These are phyloP conservation scores for Pholiota microspora DNA, from an alignment of 768 basidiomycete species.

Conservation along the genomic window DNA sequence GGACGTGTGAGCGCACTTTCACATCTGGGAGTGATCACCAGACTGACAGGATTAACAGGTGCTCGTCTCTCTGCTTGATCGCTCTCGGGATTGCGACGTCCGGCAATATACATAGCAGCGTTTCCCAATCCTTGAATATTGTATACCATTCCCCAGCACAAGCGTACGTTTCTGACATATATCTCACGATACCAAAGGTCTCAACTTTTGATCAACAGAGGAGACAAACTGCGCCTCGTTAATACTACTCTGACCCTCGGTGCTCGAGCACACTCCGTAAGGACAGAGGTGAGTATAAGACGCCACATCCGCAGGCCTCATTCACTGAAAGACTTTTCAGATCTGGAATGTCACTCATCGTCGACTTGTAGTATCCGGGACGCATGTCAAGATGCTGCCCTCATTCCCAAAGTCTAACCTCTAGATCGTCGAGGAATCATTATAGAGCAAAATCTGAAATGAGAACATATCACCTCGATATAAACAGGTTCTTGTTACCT, in stretches of 20 bases:
- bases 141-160: constrained; percentile 55
- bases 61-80: constrained; percentile 45
- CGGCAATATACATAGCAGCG: constrained; percentile 26
- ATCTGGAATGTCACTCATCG: constrained; percentile 55
- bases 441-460: no score
- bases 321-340: constrained; percentile 23
- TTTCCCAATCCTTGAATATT: constrained; percentile 52
- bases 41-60: constrained; percentile 27
- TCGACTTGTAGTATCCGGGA: constrained; percentile 51
- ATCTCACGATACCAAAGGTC: not conserved
- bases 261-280: constrained; percentile 42
- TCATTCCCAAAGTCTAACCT: constrained; percentile 21
- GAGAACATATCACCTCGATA: no score
- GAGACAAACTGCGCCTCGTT: constrained; percentile 49
- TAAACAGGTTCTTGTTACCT: no score
- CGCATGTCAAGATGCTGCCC: constrained; percentile 54
- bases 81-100: constrained; percentile 27
- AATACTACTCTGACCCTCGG: constrained; percentile 52
- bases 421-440: no score
- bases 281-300: constrained; percentile 40
- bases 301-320: no score
- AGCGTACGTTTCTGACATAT: constrained; percentile 34
- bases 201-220: constrained; percentile 26
- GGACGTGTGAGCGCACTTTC: constrained; percentile 40
- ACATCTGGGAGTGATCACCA: not conserved